phyloP scores from a whole-genome alignment of 345 rosid species.

The Eucalyptus pauciflora region DNA sequence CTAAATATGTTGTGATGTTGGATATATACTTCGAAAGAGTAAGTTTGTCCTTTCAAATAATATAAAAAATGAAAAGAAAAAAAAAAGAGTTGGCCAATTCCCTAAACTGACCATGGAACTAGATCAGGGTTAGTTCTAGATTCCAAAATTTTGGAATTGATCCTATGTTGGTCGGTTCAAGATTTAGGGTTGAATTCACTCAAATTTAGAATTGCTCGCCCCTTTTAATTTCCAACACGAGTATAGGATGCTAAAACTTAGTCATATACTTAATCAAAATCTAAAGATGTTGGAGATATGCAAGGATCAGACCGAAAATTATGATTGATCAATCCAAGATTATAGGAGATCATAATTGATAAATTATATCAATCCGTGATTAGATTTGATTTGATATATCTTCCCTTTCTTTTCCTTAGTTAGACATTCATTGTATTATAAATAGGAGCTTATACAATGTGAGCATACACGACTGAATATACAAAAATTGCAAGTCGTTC shows the following conservation, averaged over 20 bases:
- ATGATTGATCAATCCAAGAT: too few species aligned
- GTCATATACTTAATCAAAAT: neutral
- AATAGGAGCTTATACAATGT: too few species aligned
- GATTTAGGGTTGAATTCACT: too few species aligned
- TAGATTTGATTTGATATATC: too few species aligned
- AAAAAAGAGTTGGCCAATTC: neutral
- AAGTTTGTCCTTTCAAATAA: neutral
- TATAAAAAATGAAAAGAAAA: too few species aligned
- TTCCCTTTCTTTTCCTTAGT: too few species aligned
- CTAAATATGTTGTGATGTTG: neutral
- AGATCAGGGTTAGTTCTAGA: rapidly evolving
- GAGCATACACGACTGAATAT: too few species aligned
- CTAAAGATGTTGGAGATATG: neutral
- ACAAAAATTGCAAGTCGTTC: too few species aligned
- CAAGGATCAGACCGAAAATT: rapidly evolving
- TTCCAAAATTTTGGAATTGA: neutral
- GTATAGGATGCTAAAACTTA: neutral
- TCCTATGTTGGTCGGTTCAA: neutral
- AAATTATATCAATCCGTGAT: too few species aligned
- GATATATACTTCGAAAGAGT: neutral
- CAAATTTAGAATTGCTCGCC: rapidly evolving
- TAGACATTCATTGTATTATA: too few species aligned
- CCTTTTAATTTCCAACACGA: neutral
- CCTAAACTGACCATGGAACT: neutral
- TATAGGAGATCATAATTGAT: too few species aligned